A percentile compares a stretch with the other conserved stretches of the same genome.
Conservation (phyloP, 2,329 filamentous ascomycete species). For the Apiospora kogelbergensis region DNA sequence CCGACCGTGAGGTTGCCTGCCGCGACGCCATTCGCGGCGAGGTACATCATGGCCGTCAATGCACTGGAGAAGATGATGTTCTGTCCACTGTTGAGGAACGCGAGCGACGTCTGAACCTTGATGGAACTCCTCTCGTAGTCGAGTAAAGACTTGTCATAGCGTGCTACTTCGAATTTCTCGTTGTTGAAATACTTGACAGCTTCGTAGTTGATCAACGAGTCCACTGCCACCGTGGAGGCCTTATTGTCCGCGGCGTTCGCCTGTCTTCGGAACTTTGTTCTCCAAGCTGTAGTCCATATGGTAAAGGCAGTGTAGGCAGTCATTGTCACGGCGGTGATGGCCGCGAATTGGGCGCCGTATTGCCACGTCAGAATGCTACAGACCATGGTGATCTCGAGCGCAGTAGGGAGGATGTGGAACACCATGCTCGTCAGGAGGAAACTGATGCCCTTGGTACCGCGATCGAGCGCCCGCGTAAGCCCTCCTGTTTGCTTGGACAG, state of each 20-base stretch:
- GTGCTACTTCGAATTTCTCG: slow-evolving; percentile 86
- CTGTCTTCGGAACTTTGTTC: slow-evolving; percentile 92
- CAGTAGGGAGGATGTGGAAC: slow-evolving; percentile 92
- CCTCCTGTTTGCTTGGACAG: slow-evolving; percentile 93
- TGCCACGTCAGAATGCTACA: slow-evolving; percentile 96
- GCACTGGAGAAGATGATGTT: slow-evolving; percentile 96
- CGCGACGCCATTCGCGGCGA: slow-evolving; percentile 87
- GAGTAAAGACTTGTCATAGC: slow-evolving; percentile 84
- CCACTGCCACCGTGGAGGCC: slow-evolving; percentile 91
- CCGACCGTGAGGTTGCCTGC: slow-evolving; percentile 81
- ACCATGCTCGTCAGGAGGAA: slow-evolving; percentile 98
- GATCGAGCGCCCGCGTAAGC: slow-evolving; percentile 88
- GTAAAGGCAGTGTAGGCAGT: slow-evolving; percentile 94
- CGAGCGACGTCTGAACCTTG: slow-evolving; percentile 91
- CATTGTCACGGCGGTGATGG: slow-evolving; percentile 90
- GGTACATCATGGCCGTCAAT: slow-evolving; percentile 96
- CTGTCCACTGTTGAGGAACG: slow-evolving; percentile 91
- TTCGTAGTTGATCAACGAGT: slow-evolving; percentile 98
- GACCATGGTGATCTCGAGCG: slow-evolving; percentile 90
- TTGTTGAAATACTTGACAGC: slow-evolving; percentile 99
- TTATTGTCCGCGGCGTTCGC: slow-evolving; percentile 96
- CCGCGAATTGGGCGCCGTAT: slow-evolving; percentile 88
- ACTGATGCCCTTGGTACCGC: slow-evolving; percentile 97
- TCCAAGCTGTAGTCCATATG: slow-evolving; percentile 93
- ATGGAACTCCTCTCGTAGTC: slow-evolving; percentile 93